A percentile compares a stretch with the other conserved stretches of the same genome.
These are phyloP conservation scores for Termitomyces sp. DNA, from an alignment of 768 basidiomycete species.

Conservation along the genomic window DNA sequence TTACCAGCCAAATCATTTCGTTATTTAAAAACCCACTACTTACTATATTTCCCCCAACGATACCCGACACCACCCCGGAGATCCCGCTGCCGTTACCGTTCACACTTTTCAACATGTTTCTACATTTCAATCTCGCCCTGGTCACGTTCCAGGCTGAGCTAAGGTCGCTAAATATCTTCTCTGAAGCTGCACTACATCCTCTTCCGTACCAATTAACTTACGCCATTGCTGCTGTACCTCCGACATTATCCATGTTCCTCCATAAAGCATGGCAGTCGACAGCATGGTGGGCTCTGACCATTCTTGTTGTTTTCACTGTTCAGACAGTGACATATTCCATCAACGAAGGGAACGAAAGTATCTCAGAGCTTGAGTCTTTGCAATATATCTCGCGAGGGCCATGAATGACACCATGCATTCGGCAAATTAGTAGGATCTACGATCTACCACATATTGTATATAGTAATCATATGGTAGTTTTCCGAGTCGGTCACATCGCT, in stretches of 20 bases:
- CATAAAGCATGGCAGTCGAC: slow-evolving; percentile 47
- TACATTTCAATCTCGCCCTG: slow-evolving; percentile 45
- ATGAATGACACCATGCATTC: neutral
- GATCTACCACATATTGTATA: neutral
- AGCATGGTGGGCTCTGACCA: slow-evolving; percentile 46
- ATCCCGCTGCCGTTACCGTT: slow-evolving; percentile 42
- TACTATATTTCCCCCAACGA: slow-evolving; percentile 30
- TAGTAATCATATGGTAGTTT: neutral
- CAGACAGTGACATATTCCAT: slow-evolving; percentile 42
- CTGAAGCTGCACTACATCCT: slow-evolving; percentile 20
- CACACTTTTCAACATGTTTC: slow-evolving; percentile 39
- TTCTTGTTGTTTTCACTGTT: slow-evolving; percentile 35
- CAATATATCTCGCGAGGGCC: slow-evolving; percentile 53
- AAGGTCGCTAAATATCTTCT: slow-evolving; percentile 23
- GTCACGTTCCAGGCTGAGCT: slow-evolving; percentile 34
- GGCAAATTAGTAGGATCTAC: neutral
- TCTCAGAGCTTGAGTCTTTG: slow-evolving; percentile 46
- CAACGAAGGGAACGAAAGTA: slow-evolving; percentile 35
- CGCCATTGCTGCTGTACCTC: slow-evolving; percentile 39
- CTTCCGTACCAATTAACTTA: slow-evolving; percentile 23
- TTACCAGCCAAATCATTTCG: slow-evolving; percentile 42
- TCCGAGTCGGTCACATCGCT: neutral
- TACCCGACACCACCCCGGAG: slow-evolving; percentile 17
- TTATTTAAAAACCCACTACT: slow-evolving; percentile 43
- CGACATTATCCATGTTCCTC: slow-evolving; percentile 41